phyloP scores from a whole-genome alignment of 2,329 filamentous ascomycete genomes.

The Raffaelea arxii region DNA sequence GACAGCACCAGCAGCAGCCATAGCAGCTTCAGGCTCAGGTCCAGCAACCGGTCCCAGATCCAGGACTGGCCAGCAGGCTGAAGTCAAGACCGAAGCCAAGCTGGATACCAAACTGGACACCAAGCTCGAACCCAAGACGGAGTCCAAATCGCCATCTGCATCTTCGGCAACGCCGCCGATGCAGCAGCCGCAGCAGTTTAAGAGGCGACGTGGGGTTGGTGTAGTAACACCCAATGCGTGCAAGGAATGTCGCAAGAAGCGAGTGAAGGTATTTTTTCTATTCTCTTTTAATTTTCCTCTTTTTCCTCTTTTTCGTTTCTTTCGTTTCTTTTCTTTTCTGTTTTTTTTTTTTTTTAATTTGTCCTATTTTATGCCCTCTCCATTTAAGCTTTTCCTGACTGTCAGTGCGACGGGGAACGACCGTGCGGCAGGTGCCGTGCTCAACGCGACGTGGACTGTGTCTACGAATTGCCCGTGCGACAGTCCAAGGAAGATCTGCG shows the following conservation, averaged over 20 bases:
- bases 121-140: neutral
- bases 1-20: too few species aligned
- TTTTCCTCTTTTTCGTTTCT: neutral
- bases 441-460: constrained; percentile 45
- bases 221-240: constrained; percentile 51
- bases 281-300: neutral
- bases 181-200: constrained; percentile 16
- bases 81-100: neutral
- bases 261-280: constrained; percentile 39
- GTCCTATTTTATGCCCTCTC: neutral
- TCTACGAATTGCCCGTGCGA: constrained; percentile 53
- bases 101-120: neutral
- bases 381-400: neutral
- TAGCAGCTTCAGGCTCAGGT: too few species aligned
- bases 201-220: constrained; percentile 44
- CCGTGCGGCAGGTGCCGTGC: constrained; percentile 46
- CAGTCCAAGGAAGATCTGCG: constrained; percentile 55
- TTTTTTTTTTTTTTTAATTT: neutral
- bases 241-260: constrained; percentile 52
- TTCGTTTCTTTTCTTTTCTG: neutral
- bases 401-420: constrained; percentile 47
- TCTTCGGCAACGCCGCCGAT: neutral
- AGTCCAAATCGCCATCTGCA: too few species aligned
- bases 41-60: too few species aligned
- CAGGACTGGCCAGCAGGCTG: too few species aligned